Percentiles rank a stretch among this genome's conserved stretches.
Evolutionary conservation across 2,329 filamentous ascomycete genomes (phyloP).

Genomic region (Fusarium compactum): DNA sequence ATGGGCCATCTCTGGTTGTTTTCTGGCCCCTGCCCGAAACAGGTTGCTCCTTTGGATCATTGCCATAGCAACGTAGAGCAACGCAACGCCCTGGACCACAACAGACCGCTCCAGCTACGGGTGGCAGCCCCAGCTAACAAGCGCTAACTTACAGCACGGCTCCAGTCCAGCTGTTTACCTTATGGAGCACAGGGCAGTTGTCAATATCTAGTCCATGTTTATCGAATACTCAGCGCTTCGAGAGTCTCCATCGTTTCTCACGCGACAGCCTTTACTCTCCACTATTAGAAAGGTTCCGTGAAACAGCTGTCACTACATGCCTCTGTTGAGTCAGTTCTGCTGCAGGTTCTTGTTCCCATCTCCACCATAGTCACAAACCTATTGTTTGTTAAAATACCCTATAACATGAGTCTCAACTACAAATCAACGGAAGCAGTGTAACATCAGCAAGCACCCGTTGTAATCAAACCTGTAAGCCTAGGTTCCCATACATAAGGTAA

Average conservation of each 20-base stretch:
- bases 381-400: not conserved
- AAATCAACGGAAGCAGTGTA: not conserved
- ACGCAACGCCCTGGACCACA: constrained; percentile 9
- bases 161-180: not conserved
- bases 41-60: constrained; percentile 31
- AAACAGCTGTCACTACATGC: not conserved
- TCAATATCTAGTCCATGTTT: not conserved
- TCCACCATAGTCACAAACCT: not conserved
- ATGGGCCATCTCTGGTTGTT: constrained; percentile 29
- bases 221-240: constrained; percentile 1
- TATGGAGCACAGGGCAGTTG: constrained; percentile 6
- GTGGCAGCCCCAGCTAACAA: constrained; percentile 2
- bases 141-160: not conserved
- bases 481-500: not conserved
- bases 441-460: not conserved
- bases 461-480: constrained; percentile 7
- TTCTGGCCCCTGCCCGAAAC: constrained; percentile 44
- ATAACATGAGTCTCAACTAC: not conserved
- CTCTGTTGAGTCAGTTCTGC: not conserved
- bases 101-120: constrained; percentile 24
- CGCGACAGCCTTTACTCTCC: not conserved
- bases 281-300: not conserved
- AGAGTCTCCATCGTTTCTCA: constrained; percentile 8
- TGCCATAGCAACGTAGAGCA: constrained; percentile 37
- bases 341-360: not conserved